Evolutionary conservation across 345 rosid genomes (phyloP).

Genomic region (Linum usitatissimum): DNA sequence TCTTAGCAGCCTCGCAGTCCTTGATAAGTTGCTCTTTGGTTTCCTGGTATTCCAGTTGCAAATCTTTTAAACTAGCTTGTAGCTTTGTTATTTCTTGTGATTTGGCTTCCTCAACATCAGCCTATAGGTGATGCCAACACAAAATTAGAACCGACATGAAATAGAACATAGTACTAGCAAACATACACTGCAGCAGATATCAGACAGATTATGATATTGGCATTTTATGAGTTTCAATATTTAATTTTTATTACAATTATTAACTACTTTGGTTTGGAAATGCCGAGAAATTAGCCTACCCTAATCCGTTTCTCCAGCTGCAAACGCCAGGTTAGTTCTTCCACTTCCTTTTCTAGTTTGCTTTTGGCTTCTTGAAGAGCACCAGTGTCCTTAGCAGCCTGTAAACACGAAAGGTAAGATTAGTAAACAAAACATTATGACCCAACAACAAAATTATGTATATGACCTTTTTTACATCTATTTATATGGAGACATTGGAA

Average conservation of each 20-base stretch:
- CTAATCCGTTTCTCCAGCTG: conserved; percentile 9
- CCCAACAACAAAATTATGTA: too few relatives aligned
- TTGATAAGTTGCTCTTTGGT: conserved; percentile 22
- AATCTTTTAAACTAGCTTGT: conserved; percentile 18
- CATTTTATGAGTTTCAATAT: too few relatives aligned
- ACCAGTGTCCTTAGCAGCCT: conserved; percentile 12
- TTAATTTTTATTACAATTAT: neutral
- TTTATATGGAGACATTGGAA: neutral
- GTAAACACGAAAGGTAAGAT: neutral
- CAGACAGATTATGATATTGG: too few relatives aligned
- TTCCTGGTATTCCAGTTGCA: conserved; percentile 21
- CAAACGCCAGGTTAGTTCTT: conserved; percentile 8
- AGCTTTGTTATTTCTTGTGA: conserved; percentile 5
- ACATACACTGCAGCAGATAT: neutral
- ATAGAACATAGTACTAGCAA: neutral
- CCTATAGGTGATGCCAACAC: conserved; percentile 1
- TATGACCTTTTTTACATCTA: too few relatives aligned
- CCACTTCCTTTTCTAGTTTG: conserved; percentile 7
- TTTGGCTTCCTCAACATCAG: conserved; percentile 9
- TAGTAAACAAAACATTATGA: neutral
- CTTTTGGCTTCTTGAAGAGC: conserved; percentile 8
- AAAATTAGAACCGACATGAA: neutral
- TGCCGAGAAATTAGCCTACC: neutral
- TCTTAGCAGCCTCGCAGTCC: conserved; percentile 31
- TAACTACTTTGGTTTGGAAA: neutral